Base-by-base conservation (phyloP, 78 protist genomes). In the Guillardia theta region DNA sequence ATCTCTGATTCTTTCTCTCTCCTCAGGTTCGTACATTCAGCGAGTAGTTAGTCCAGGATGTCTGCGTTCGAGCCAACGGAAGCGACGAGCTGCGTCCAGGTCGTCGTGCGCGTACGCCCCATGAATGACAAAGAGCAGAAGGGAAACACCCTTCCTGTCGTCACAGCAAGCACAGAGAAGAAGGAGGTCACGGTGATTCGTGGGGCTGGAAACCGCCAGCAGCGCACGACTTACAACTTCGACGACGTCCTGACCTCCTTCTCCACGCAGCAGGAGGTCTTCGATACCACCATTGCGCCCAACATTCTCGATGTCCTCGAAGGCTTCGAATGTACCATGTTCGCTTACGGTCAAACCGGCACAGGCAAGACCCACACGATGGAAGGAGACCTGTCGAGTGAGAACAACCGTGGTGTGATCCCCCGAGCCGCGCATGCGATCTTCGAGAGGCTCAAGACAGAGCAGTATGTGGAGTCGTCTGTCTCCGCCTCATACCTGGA, bases 331-430 rank as follows among this genome's bases (percentile, higher is more conserved):
- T 58, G 88, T 19, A 94, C 95, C 30, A 90, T 94, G 41, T 94
- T 94, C 15, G 95, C 95, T 0, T 94, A 94, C 92, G 95, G 95
- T 18, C 95, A 94, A 54, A 94, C 95, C 5, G 95, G 95, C 64
- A 94, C 93, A 2, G 95, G 95, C 50, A 94, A 94, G 44, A 94
- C 95, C 6, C 92, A 87, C 53, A 94, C 95, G 21, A 94, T 94
- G 95, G 95, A 94, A 41, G 93, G 95, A 0, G 93, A 93, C 50
- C 21, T 93, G 1, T 3, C 27, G 48, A n/a, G 21, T 36, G 92
- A 48, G 45, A 92, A 77, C 44, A 6, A 41, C 19, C 90, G 46
- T 19, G 95, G 95, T 36, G 64, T 93, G 36, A 93, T 93, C 15
- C 95, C 95, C 19, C 92, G 95, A 9, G 95, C 95, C 2, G 92